Percentiles rank a stretch among this genome's conserved stretches.
Conservation (phyloP, 1,284 basidiomycete species). For the Afroboletus lepidellus region DNA sequence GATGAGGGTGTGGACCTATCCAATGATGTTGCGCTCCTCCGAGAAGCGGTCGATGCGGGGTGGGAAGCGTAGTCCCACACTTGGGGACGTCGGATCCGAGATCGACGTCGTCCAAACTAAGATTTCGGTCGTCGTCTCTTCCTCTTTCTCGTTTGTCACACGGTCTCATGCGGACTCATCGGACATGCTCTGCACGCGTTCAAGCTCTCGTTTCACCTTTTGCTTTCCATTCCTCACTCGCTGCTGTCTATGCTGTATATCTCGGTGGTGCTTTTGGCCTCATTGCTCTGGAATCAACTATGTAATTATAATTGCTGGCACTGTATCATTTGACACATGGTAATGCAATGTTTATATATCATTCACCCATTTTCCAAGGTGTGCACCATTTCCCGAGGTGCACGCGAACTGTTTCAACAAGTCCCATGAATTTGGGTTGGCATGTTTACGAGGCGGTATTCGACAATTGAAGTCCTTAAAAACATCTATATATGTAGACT, state of each 20-base stretch:
- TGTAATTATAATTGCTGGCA: not conserved
- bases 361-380: no score
- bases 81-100: no score
- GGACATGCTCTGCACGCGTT: not conserved
- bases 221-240: not conserved
- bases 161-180: no score
- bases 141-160: not conserved
- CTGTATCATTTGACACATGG: not conserved
- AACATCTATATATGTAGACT: no score
- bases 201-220: not conserved
- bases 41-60: not conserved
- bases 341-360: no score
- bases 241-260: not conserved
- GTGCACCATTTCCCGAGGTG: no score
- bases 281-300: not conserved
- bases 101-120: not conserved
- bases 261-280: not conserved
- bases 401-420: no score
- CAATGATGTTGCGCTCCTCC: not conserved
- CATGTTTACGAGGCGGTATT: no score
- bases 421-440: no score
- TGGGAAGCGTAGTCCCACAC: not conserved
- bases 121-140: not conserved
- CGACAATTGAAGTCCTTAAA: no score
- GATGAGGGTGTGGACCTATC: constrained; percentile 20